phyloP scores from a whole-genome alignment of 169 alveolate species.

The Eimeria brunetti region DNA sequence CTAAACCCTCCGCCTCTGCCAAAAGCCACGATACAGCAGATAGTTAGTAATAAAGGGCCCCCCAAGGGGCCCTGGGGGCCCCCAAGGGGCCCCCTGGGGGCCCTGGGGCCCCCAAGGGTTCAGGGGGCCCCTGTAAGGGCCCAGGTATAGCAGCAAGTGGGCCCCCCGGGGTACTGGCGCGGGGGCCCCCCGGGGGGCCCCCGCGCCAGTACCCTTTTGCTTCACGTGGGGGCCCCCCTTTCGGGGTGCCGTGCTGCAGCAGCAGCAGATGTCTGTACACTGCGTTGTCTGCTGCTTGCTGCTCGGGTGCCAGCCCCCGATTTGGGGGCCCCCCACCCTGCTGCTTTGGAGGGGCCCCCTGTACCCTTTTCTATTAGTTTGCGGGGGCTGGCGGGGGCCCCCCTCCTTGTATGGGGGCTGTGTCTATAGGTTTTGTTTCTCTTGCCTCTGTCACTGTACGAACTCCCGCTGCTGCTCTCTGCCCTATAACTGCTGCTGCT shows the following conservation, averaged over 20 bases:
- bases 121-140: background rate
- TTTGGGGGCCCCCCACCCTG: slow-evolving; percentile 4
- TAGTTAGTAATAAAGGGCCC: background rate
- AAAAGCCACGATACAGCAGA: no score
- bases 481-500: slow-evolving; percentile 51
- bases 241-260: slow-evolving; percentile 2
- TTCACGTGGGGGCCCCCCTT: slow-evolving; percentile 17
- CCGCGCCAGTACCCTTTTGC: background rate
- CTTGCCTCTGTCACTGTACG: background rate
- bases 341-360: background rate
- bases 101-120: background rate
- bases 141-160: background rate
- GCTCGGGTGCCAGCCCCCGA: background rate
- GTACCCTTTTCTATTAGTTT: slow-evolving; percentile 7
- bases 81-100: slow-evolving; percentile 10
- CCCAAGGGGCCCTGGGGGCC: slow-evolving; percentile 1
- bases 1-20: no score
- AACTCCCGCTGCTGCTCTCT: slow-evolving; percentile 48
- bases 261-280: slow-evolving; percentile 41
- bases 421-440: background rate
- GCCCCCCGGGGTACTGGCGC: slow-evolving; percentile 1
- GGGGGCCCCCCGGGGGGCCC: slow-evolving; percentile 12
- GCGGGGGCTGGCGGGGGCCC: slow-evolving; percentile 23
- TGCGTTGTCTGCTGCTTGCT: slow-evolving; percentile 33
- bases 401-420: background rate